A percentile compares a stretch with the other conserved stretches of the same genome.
phyloP scores from a whole-genome alignment of 192 early-diverging fungal species.

The Allomyces macrogynus region DNA sequence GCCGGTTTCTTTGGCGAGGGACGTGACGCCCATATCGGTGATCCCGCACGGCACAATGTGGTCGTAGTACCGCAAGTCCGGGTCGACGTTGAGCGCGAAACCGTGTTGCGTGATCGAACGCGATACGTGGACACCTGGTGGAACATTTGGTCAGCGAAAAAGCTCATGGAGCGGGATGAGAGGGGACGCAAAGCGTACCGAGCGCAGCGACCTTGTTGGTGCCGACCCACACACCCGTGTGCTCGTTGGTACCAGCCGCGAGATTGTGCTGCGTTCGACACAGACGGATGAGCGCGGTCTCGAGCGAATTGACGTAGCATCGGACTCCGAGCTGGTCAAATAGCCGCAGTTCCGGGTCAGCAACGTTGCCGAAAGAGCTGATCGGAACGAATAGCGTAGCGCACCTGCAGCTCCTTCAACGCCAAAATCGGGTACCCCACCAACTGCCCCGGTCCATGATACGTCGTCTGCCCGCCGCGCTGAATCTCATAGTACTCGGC shows the following conservation, averaged over 20 bases:
- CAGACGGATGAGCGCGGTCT: slow-evolving; percentile 15
- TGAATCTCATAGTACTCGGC: slow-evolving; percentile 19
- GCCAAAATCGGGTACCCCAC: slow-evolving; percentile 37
- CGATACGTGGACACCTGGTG: slow-evolving; percentile 23
- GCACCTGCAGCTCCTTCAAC: slow-evolving; percentile 12
- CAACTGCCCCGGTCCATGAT: slow-evolving; percentile 39
- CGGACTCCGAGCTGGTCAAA: slow-evolving; percentile 10
- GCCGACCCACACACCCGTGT: slow-evolving; percentile 35
- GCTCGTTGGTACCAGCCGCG: slow-evolving; percentile 8
- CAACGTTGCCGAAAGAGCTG: too few species aligned
- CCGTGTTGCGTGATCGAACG: slow-evolving; percentile 29
- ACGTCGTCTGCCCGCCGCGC: slow-evolving; percentile 33
- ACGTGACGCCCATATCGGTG: slow-evolving; percentile 24
- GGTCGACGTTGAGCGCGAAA: slow-evolving; percentile 34
- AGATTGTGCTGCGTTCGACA: slow-evolving; percentile 14
- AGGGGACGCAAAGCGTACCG: slow-evolving; percentile 7
- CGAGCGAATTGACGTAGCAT: slow-evolving; percentile 19
- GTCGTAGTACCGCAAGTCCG: slow-evolving; percentile 27
- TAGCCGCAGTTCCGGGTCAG: too few species aligned
- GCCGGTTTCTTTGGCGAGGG: slow-evolving; percentile 10
- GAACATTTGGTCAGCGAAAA: not conserved
- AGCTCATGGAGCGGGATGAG: too few species aligned
- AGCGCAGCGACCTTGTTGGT: slow-evolving; percentile 32
- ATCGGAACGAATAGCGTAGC: not conserved
- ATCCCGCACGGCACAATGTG: slow-evolving; percentile 35